A percentile compares a stretch with the other conserved stretches of the same genome.
Evolutionary conservation across 2,329 filamentous ascomycete genomes (phyloP).

Genomic region (Fusarium euwallaceae): DNA sequence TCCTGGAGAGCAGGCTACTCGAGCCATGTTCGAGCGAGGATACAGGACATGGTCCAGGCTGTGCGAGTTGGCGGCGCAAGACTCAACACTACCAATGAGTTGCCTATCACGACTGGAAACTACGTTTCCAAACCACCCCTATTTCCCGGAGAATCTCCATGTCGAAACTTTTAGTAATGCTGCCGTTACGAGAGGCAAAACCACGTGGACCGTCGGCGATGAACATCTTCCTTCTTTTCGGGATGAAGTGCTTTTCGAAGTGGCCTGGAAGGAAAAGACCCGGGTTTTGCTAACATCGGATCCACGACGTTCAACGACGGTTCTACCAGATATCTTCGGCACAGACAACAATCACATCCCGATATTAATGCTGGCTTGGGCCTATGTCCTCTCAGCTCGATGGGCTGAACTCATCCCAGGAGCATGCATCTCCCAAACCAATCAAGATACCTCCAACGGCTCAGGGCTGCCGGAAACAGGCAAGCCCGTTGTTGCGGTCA

Average conservation of each 20-base stretch:
- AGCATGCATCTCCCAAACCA: constrained; percentile 12
- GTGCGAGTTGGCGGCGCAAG: background rate
- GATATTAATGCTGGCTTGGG: constrained; percentile 47
- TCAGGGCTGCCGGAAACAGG: background rate
- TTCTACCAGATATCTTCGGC: background rate
- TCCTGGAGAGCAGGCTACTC: background rate
- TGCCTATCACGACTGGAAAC: background rate
- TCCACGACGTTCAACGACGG: background rate
- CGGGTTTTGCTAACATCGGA: background rate
- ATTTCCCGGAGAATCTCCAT: background rate
- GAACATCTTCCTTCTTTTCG: background rate
- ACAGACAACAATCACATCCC: constrained; percentile 28
- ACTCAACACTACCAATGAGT: background rate
- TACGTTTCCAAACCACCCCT: background rate
- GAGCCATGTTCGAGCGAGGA: background rate
- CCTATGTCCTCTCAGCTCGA: constrained; percentile 49
- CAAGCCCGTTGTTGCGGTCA: background rate
- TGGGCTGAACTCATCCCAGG: constrained; percentile 49
- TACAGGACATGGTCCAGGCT: background rate
- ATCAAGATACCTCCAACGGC: background rate
- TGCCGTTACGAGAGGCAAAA: background rate
- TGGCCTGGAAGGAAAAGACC: background rate
- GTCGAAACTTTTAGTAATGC: background rate
- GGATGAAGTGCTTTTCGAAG: background rate
- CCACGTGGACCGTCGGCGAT: background rate